Base-by-base conservation (phyloP, 345 rosid genomes). In the Pistacia integerrima region DNA sequence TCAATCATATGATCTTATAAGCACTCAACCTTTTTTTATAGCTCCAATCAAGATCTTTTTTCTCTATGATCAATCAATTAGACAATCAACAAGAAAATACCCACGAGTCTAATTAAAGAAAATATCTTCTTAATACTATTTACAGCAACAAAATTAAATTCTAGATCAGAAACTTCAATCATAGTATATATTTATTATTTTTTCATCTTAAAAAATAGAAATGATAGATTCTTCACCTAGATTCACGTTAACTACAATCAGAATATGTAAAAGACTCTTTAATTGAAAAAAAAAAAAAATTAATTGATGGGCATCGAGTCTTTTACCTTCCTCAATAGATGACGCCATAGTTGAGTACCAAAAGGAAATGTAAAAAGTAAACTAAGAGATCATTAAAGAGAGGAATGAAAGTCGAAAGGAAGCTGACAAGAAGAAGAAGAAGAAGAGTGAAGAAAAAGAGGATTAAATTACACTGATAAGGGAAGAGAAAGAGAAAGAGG, bases 261-360 rank as follows among this genome's bases (percentile, higher is more conserved):
- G 18, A 46, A 18, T 4, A 5, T 8, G 60, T 10, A 10, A 68
- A 68, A 54, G 4, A 17, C 25, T 38, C 28, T 30, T 14, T 11
- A 69, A 63, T n/a, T 4, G 14, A 44, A 8, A 63, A 12, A n/a
- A 56, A 77, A 48, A 38, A 3, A 16, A 54, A 20, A 60, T 30
- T 7, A 4, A 35, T 44, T 38, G 13, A 58, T 38, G 41, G 12
- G 55, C 18, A 74, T 22, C 46, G 8, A 60, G 79, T 81, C 46
- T 41, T 41, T 41, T 41, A 86, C 89, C 83, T 78, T 76, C 79
- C 41, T 74, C 80, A 51, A 72, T 35, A n/a, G 79, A 76, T 16
- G 83, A 76, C 13, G 84, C 84, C 87, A 84, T 76, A 63, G 61
- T 48, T 75, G 52, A 52, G 61, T 36, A 64, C 28, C n/a, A 3